Evolutionary conservation across 345 rosid genomes (phyloP), one percentile per base, ranked within the genome.

Genomic region (Nasturtium officinale): DNA sequence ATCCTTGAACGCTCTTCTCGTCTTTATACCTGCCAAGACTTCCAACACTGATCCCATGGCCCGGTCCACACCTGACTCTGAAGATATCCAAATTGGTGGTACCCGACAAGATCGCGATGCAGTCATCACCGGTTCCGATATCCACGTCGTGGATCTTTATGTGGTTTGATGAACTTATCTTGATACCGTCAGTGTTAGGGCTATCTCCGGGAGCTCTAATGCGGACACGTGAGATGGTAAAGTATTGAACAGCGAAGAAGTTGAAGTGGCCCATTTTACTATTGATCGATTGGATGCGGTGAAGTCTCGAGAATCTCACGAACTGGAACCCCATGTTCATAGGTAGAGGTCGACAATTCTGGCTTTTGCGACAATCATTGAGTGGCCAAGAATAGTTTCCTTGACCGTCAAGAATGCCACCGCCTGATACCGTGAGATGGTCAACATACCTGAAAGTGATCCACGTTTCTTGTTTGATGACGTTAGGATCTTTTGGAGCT

Each of bases 131-230:
- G 5, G 78, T 75, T 25, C 56, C 74, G 8, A 75, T 75, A 2
- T 37, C 13, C 0, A 60, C 50, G 7, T 75, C 3, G 12, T 52
- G 5, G 37, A 75, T 75, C 25, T 20, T 51, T 20, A 75, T 38
- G 26, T 61, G 17, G 21, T 10, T 52, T 0, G 75, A 69, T 5
- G 0, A n/a, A 10, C 79, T 75, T 26, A 76, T 76, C 59, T 76
- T 78, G 74, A 78, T 78, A 6, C 77, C 81, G 4, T 78, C 81
- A 1, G 81, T 78, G 29, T 78, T 78, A 59, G 77, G 81, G 29
- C 81, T 78, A n/a, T 66, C 29, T 16, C 13, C 52, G 3, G 81
- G 81, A 50, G 77, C 77, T 29, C 7, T 59, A 15, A 78, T 61
- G 2, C 4, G 61, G 23, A 78, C 58, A 1, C 28, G n/a, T 16